Evolutionary conservation across 2,329 filamentous ascomycete species (phyloP), one percentile per base, ranked within the genome.

Genomic region (Colletotrichum tanaceti): DNA sequence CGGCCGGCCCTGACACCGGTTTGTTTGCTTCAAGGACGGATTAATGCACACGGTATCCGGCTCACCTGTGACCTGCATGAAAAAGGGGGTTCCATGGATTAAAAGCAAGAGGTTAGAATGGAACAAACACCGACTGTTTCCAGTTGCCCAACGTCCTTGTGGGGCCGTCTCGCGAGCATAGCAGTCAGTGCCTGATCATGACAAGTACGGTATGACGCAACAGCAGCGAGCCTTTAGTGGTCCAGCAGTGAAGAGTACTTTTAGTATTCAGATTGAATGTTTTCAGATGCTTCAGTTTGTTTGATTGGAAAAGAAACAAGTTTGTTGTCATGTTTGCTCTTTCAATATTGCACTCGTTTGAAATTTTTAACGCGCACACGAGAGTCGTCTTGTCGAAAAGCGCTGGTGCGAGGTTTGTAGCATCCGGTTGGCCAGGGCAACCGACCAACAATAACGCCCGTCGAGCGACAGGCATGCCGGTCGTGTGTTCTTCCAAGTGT

Each of bases 391-490:
- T 63, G 50, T 44, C n/a, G 35, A 41, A 43, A 24, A 16, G 59
- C 41, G 39, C 22, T 52, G 28, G 20, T 52, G 38, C 24, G 58
- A 7, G 46, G 38, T 47, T 58, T 58, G 53, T 55, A 53, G 46
- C 44, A 28, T 58, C 28, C 58, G 53, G 60, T 64, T 64, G 65
- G 60, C 60, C 47, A 53, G 28, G 64, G 65, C 65, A 64, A 67
- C 53, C 44, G 32, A 44, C 49, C 22, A 43, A 58, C 52, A 39
- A 41, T 46, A 58, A 67, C 39, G 60, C 65, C 53, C 65, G 65
- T 38, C 53, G 32, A 39, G 52, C 46, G 58, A 47, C 44, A 68
- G 41, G 32, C 41, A 65, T 64, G 22, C 35, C 53, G 53, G 22
- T 24, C 53, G 53, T 47, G n/a, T 24, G 32, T 38, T 35, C n/a